Conservation (phyloP, 805 yeast genomes). For the Ogataea paraovalis region DNA sequence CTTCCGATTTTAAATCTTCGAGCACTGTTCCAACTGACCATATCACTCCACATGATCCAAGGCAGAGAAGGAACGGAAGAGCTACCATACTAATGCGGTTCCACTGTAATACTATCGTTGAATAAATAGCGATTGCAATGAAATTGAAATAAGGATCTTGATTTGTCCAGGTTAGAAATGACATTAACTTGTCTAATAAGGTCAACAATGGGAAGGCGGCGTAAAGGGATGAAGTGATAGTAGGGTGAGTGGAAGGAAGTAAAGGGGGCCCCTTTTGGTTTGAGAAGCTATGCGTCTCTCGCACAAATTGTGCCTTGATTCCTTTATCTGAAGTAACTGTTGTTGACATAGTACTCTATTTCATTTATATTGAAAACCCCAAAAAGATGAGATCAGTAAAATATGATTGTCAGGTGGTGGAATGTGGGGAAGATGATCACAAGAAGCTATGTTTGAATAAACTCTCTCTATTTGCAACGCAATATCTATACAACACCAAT, state of each 20-base stretch:
- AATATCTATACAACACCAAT: too few species aligned
- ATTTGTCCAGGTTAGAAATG: constrained; percentile 53
- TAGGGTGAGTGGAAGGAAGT: constrained; percentile 33
- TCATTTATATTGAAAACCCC: too few species aligned
- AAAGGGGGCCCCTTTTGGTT: constrained; percentile 17
- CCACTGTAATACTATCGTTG: constrained; percentile 44
- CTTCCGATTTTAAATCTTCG: constrained; percentile 32
- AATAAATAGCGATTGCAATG: constrained; percentile 36
- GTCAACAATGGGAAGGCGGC: constrained; percentile 45
- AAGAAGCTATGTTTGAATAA: too few species aligned
- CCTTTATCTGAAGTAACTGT: background rate
- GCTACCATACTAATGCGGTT: constrained; percentile 29
- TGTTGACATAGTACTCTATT: background rate
- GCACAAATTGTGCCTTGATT: constrained; percentile 21
- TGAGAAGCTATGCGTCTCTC: constrained; percentile 15
- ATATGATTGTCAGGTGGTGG: too few species aligned
- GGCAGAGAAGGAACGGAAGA: constrained; percentile 37
- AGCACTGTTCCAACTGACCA: constrained; percentile 43
- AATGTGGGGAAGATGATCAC: too few species aligned
- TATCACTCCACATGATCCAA: constrained; percentile 36
- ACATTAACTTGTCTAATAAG: constrained; percentile 40
- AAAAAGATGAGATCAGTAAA: too few species aligned
- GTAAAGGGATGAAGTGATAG: constrained; percentile 43
- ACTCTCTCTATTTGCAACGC: too few species aligned
- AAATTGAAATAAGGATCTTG: constrained; percentile 45